A percentile compares a stretch with the other conserved stretches of the same genome.
These are phyloP conservation scores for Mortierella claussenii DNA, from an alignment of 192 early-diverging fungal species.

Conservation along the genomic window DNA sequence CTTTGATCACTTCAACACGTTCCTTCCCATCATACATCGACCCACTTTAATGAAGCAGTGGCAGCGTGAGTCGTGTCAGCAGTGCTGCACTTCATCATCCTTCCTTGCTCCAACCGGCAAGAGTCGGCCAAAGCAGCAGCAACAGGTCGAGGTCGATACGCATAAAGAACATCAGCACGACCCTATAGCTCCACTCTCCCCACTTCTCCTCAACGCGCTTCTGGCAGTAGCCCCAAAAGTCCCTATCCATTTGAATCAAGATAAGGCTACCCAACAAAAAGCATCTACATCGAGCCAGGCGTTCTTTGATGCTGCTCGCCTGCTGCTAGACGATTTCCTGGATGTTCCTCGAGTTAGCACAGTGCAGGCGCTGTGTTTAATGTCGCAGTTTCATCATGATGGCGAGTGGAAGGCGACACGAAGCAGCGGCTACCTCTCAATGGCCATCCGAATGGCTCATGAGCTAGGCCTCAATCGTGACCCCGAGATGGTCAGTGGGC, in stretches of 20 bases:
- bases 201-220: constrained; percentile 54
- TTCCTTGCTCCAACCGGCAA: not conserved
- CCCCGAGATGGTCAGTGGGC: constrained; percentile 18
- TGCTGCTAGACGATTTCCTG: constrained; percentile 54
- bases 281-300: constrained; percentile 9
- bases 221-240: constrained; percentile 48
- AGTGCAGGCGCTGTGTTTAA: constrained; percentile 55
- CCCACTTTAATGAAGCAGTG: constrained; percentile 47
- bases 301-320: constrained; percentile 33
- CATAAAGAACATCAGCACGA: constrained; percentile 33
- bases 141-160: constrained; percentile 21
- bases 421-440: constrained; percentile 47
- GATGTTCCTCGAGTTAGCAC: constrained; percentile 56
- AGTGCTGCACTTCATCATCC: constrained; percentile 12
- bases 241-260: constrained; percentile 14
- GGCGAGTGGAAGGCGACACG: constrained; percentile 53
- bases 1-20: constrained; percentile 34
- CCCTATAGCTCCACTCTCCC: constrained; percentile 46
- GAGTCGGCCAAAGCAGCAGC: constrained; percentile 8
- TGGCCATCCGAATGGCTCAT: constrained; percentile 58
- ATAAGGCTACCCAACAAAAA: not conserved
- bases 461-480: constrained; percentile 51
- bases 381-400: constrained; percentile 53
- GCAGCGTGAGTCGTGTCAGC: constrained; percentile 29
- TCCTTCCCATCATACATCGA: constrained; percentile 29